Evolutionary conservation across 352 stramenopile species (phyloP).

Genomic region (Phytophthora fragariaefolia): DNA sequence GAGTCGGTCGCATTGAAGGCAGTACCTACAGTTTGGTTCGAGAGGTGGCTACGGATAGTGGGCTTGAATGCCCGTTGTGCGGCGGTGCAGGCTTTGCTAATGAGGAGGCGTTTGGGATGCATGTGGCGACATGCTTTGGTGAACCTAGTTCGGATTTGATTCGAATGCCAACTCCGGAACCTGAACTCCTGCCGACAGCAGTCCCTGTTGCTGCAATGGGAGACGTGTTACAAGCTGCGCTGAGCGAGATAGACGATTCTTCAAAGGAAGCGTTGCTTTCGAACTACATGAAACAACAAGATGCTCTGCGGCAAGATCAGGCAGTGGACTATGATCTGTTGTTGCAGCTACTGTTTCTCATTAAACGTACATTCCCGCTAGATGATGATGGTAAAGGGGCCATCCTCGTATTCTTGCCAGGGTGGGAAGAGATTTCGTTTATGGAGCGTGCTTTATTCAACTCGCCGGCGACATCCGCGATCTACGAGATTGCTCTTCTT

Average conservation of each 20-base stretch:
- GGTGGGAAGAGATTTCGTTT: constrained; percentile 87
- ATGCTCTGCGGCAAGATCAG: constrained; percentile 66
- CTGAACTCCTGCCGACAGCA: constrained; percentile 10
- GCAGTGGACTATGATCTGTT: constrained; percentile 77
- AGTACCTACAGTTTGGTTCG: neutral
- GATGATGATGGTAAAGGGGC: constrained; percentile 63
- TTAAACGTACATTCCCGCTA: constrained; percentile 67
- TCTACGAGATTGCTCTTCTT: constrained; percentile 76
- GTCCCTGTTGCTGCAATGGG: constrained; percentile 39
- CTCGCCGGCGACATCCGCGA: constrained; percentile 52
- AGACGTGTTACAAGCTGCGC: constrained; percentile 43
- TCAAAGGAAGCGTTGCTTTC: constrained; percentile 52
- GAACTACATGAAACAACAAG: constrained; percentile 68
- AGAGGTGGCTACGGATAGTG: constrained; percentile 17
- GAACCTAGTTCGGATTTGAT: constrained; percentile 36
- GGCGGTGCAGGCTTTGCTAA: constrained; percentile 65
- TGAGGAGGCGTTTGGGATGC: constrained; percentile 88
- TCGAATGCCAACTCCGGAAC: constrained; percentile 7
- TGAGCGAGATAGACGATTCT: constrained; percentile 39
- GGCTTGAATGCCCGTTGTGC: constrained; percentile 87
- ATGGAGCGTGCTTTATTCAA: constrained; percentile 70
- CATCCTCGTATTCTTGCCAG: constrained; percentile 84
- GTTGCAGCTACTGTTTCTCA: constrained; percentile 64
- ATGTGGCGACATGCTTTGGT: constrained; percentile 86
- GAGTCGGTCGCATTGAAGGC: constrained; percentile 11